Evolutionary conservation across 2,329 filamentous ascomycete genomes (phyloP).

Genomic region (Drechmeria coniospora): DNA sequence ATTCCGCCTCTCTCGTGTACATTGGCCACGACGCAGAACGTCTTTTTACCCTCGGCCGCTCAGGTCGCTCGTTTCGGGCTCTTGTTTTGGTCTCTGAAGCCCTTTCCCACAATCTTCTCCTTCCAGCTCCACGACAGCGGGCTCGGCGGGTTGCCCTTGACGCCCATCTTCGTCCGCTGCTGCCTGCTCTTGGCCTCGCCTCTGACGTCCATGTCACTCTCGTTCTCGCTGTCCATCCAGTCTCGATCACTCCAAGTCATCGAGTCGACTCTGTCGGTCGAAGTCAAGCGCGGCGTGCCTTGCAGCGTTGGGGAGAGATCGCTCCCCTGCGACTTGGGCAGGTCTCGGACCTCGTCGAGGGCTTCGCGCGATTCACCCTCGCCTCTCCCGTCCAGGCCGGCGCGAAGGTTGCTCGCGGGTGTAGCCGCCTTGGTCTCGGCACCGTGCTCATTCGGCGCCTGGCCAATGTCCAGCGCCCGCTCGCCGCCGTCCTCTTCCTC

Average conservation of each 20-base stretch:
- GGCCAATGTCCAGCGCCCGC: slow-evolving; percentile 45
- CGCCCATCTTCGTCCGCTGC: neutral
- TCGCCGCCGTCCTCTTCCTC: slow-evolving; percentile 53
- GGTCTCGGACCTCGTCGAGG: slow-evolving; percentile 28
- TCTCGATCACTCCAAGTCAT: slow-evolving; percentile 52
- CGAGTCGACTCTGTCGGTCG: slow-evolving; percentile 29
- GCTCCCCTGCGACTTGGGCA: slow-evolving; percentile 18
- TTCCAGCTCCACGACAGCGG: slow-evolving; percentile 33
- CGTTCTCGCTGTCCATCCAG: slow-evolving; percentile 38
- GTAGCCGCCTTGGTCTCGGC: slow-evolving; percentile 38
- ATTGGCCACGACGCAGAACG: too few species aligned
- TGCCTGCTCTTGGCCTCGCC: slow-evolving; percentile 8
- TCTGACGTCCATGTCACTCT: slow-evolving; percentile 20
- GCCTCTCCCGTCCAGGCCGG: slow-evolving; percentile 4
- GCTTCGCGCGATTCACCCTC: slow-evolving; percentile 20
- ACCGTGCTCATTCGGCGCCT: slow-evolving; percentile 45
- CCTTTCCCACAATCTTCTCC: slow-evolving; percentile 37
- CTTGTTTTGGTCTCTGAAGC: slow-evolving; percentile 12
- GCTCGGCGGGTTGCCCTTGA: slow-evolving; percentile 6
- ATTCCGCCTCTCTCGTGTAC: too few species aligned
- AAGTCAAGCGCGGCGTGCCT: slow-evolving; percentile 4
- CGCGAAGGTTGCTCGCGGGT: slow-evolving; percentile 8
- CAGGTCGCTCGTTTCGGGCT: too few species aligned
- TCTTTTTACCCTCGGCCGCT: too few species aligned
- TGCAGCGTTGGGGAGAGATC: slow-evolving; percentile 8